Percentiles rank a stretch among this genome's conserved stretches.
phyloP scores from a whole-genome alignment of 2,329 filamentous ascomycete species.

The Hypoxylon sp. region DNA sequence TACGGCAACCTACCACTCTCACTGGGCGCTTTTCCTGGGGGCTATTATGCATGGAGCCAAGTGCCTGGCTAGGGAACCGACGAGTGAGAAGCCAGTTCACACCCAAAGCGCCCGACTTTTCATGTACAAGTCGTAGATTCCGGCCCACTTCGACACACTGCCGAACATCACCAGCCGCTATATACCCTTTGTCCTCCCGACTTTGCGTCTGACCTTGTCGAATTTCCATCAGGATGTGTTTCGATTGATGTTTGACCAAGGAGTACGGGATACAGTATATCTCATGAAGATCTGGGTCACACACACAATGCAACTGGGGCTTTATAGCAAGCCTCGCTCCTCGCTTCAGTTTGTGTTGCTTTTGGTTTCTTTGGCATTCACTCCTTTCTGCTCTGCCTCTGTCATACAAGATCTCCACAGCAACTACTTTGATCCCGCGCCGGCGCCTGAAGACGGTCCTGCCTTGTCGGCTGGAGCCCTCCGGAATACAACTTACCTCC shows the following conservation, averaged over 20 bases:
- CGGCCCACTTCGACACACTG: conserved; percentile 55
- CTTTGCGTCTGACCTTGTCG: conserved; percentile 57
- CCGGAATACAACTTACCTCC: conserved; percentile 74
- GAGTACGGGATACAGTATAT: conserved; percentile 44
- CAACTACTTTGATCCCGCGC: conserved; percentile 66
- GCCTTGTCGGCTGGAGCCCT: conserved; percentile 68
- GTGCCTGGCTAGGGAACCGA: conserved; percentile 50
- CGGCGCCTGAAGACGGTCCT: conserved; percentile 70
- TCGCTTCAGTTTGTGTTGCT: conserved; percentile 46
- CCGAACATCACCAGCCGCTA: conserved; percentile 66
- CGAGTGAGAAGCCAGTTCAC: conserved; percentile 59
- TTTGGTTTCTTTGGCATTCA: conserved; percentile 44
- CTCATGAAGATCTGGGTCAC: conserved; percentile 48
- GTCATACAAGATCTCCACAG: conserved; percentile 44
- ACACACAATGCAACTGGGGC: conserved; percentile 51
- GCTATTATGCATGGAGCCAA: conserved; percentile 54
- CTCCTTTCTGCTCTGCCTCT: conserved; percentile 47
- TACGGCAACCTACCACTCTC: conserved; percentile 47
- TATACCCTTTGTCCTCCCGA: conserved; percentile 65
- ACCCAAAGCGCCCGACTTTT: conserved; percentile 54
- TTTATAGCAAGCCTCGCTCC: conserved; percentile 49
- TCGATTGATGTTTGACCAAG: conserved; percentile 58
- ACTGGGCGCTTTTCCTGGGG: conserved; percentile 56
- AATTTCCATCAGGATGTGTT: conserved; percentile 64
- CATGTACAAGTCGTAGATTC: conserved; percentile 47